Evolutionary conservation across 805 yeast species (phyloP).

Genomic region (Ogataea glucozyma): DNA sequence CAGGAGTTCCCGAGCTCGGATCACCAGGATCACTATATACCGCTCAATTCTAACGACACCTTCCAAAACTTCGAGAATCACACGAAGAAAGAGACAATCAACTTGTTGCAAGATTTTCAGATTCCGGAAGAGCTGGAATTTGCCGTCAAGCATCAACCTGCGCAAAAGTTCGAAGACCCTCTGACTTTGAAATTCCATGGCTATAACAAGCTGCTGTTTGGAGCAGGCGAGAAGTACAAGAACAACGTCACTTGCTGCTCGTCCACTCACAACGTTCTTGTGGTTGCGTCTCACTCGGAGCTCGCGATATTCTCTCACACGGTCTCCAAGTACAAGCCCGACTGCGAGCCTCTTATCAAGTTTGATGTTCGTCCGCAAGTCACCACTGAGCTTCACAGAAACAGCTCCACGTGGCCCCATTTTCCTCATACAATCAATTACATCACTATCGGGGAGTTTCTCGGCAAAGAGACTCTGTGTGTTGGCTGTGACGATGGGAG

Average conservation of each 20-base stretch:
- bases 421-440: slow-evolving; percentile 59
- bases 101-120: slow-evolving; percentile 17
- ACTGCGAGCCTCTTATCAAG: slow-evolving; percentile 26
- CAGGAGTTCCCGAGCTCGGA: slow-evolving; percentile 12
- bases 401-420: slow-evolving; percentile 46
- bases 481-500: slow-evolving; percentile 60
- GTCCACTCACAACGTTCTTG: slow-evolving; percentile 18
- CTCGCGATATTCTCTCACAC: slow-evolving; percentile 39
- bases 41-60: slow-evolving; percentile 34
- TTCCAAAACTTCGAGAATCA: slow-evolving; percentile 37
- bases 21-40: slow-evolving; percentile 18
- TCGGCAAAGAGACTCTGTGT: slow-evolving; percentile 44
- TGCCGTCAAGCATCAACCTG: slow-evolving; percentile 37
- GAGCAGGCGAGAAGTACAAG: slow-evolving; percentile 39
- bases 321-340: slow-evolving; percentile 32
- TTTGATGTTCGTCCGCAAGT: slow-evolving; percentile 45
- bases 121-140: slow-evolving; percentile 22
- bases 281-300: slow-evolving; percentile 39
- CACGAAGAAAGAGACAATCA: slow-evolving; percentile 14
- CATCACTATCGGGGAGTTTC: slow-evolving; percentile 41
- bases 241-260: slow-evolving; percentile 39
- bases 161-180: slow-evolving; percentile 39
- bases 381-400: slow-evolving; percentile 43
- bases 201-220: slow-evolving; percentile 24
- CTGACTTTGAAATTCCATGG: slow-evolving; percentile 20